These are phyloP conservation scores for Plasmodium reichenowi DNA, from an alignment of 169 alveolate genomes.

Conservation along the genomic window DNA sequence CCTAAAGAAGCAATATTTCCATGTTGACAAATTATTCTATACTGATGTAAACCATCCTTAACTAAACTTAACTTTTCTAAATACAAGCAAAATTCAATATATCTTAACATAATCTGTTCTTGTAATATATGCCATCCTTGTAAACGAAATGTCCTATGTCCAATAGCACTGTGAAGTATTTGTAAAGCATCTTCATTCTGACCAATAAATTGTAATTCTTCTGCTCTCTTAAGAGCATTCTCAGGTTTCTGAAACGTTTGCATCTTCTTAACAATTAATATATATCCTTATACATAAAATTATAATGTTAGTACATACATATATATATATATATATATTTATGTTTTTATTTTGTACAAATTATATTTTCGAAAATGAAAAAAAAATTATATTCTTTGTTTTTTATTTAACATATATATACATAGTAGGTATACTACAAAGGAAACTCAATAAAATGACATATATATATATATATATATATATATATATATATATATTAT, in stretches of 20 bases:
- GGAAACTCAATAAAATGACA: too few relatives aligned
- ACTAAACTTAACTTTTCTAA: slow-evolving; percentile 91
- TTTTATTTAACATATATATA: too few relatives aligned
- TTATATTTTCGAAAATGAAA: neutral
- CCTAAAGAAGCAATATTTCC: slow-evolving; percentile 92
- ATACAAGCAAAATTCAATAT: slow-evolving; percentile 91
- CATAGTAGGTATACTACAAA: too few relatives aligned
- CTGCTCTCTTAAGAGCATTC: slow-evolving; percentile 93
- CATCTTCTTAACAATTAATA: slow-evolving; percentile 65
- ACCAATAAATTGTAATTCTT: slow-evolving; percentile 91
- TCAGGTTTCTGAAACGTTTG: slow-evolving; percentile 92
- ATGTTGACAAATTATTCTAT: slow-evolving; percentile 91
- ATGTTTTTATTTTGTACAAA: neutral
- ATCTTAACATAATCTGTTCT: slow-evolving; percentile 92
- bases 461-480: too few relatives aligned
- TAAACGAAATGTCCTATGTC: slow-evolving; percentile 88
- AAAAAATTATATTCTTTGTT: neutral
- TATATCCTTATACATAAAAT: neutral
- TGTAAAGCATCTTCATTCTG: slow-evolving; percentile 93
- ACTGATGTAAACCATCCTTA: slow-evolving; percentile 93
- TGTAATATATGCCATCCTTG: slow-evolving; percentile 94
- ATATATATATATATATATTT: slow-evolving; percentile 1
- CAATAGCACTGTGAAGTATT: slow-evolving; percentile 90
- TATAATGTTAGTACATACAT: neutral
- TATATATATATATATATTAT: too few relatives aligned